Conservation (phyloP, 176 grass and related monocot genomes). For the Themeda triandra region DNA sequence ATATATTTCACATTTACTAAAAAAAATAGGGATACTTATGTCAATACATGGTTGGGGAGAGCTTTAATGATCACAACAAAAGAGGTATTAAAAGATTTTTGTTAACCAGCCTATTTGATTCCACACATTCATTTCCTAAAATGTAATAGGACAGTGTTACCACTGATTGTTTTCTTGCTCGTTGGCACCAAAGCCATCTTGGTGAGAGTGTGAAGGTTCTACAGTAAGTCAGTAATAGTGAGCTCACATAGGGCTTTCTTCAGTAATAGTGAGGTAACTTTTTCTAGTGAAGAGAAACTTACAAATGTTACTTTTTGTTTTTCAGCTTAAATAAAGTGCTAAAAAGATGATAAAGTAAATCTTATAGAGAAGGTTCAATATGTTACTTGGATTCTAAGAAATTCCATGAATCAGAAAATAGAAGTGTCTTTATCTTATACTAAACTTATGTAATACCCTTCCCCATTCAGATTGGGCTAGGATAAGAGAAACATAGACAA, state of each 20-base stretch:
- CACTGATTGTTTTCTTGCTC: too few species aligned
- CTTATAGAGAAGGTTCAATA: conserved; percentile 71
- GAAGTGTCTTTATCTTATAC: background rate
- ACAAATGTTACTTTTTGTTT: conserved; percentile 15
- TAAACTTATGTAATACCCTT: conserved; percentile 22
- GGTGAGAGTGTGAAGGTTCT: too few species aligned
- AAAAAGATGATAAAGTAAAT: conserved; percentile 90
- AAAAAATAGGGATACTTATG: too few species aligned
- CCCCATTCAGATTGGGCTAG: conserved; percentile 61
- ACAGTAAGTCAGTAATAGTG: too few species aligned
- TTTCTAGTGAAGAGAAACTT: background rate
- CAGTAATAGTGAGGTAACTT: background rate
- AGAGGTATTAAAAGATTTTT: too few species aligned
- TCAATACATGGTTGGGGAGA: too few species aligned
- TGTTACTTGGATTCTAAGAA: conserved; percentile 17
- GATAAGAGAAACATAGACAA: conserved; percentile 77
- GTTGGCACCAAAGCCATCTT: too few species aligned
- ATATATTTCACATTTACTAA: too few species aligned
- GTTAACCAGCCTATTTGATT: too few species aligned
- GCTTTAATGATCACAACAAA: too few species aligned
- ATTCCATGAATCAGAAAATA: background rate
- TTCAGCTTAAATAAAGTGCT: conserved; percentile 89
- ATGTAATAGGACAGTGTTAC: too few species aligned
- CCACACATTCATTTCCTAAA: too few species aligned
- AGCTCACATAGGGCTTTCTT: background rate